These are phyloP conservation scores for Rhynchospora breviuscula DNA, from an alignment of 176 grass and related monocot species.

Conservation along the genomic window DNA sequence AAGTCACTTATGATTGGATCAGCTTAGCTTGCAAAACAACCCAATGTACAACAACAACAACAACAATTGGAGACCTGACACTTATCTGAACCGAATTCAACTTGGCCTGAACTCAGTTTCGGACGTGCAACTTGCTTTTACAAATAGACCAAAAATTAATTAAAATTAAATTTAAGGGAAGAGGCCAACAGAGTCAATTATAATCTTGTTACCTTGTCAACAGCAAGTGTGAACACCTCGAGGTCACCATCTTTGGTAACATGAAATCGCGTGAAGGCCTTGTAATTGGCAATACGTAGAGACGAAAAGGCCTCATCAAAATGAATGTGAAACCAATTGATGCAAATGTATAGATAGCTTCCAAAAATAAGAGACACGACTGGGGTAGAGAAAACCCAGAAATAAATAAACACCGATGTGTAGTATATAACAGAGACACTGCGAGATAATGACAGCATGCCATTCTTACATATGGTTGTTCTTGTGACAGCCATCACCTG, in stretches of 20 bases:
- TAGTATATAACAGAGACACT: conserved; percentile 69
- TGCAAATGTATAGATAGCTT: conserved; percentile 87
- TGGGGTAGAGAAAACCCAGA: conserved; percentile 93
- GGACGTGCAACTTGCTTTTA: neutral
- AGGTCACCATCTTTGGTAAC: conserved; percentile 69
- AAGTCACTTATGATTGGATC: neutral
- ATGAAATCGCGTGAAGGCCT: conserved; percentile 93
- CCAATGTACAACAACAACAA: neutral
- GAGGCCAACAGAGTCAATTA: neutral
- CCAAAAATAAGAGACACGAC: conserved; percentile 93
- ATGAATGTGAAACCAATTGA: conserved; percentile 97
- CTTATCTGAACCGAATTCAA: neutral
- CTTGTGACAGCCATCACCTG: conserved; percentile 75
- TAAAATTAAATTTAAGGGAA: neutral
- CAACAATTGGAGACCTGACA: neutral
- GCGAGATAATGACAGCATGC: conserved; percentile 52
- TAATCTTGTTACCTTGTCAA: conserved; percentile 70
- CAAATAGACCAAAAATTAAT: neutral
- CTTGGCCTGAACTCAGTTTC: neutral
- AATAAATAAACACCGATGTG: conserved; percentile 86
- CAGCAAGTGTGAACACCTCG: conserved; percentile 84
- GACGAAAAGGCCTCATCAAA: conserved; percentile 99
- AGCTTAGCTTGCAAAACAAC: neutral
- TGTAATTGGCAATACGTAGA: conserved; percentile 90
- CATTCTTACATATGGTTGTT: conserved; percentile 71